phyloP scores from a whole-genome alignment of 2,329 filamentous ascomycete genomes.

The Talaromyces verruculosus region DNA sequence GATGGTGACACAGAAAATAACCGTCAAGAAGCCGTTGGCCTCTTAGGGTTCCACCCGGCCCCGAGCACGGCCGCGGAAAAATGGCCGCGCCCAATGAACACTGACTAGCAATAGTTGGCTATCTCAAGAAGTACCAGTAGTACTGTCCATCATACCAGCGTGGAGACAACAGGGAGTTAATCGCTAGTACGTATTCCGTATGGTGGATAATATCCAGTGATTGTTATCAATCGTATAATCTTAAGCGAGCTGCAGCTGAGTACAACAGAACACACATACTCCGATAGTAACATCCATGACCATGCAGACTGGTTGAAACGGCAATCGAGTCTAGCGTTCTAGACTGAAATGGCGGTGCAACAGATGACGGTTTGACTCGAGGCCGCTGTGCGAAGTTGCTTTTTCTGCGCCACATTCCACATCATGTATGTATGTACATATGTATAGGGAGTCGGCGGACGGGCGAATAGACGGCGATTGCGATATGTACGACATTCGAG shows the following conservation, averaged over 20 bases:
- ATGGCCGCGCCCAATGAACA: constrained; percentile 1
- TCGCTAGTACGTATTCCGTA: not conserved
- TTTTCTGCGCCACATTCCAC: constrained; percentile 18
- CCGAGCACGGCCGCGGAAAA: constrained; percentile 10
- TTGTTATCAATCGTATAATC: not conserved
- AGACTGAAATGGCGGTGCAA: constrained; percentile 11
- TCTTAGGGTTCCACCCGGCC: not conserved
- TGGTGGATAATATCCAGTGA: not conserved
- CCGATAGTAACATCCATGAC: not conserved
- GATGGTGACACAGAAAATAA: constrained; percentile 7
- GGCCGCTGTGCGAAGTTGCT: not conserved
- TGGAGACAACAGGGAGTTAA: constrained; percentile 1
- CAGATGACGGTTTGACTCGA: constrained; percentile 1
- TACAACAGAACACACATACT: not conserved
- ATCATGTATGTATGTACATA: not conserved
- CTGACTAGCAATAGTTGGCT: not conserved
- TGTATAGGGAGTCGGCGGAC: not conserved
- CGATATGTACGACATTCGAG: constrained; percentile 16
- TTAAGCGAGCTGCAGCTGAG: constrained; percentile 9
- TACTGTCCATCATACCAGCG: not conserved
- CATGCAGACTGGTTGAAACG: not conserved
- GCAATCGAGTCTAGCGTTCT: not conserved
- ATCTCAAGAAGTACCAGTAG: not conserved
- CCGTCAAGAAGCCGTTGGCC: constrained; percentile 19
- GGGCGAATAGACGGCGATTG: constrained; percentile 2